Base-by-base conservation (phyloP, 805 yeast genomes). In the Lipomyces sp. region DNA sequence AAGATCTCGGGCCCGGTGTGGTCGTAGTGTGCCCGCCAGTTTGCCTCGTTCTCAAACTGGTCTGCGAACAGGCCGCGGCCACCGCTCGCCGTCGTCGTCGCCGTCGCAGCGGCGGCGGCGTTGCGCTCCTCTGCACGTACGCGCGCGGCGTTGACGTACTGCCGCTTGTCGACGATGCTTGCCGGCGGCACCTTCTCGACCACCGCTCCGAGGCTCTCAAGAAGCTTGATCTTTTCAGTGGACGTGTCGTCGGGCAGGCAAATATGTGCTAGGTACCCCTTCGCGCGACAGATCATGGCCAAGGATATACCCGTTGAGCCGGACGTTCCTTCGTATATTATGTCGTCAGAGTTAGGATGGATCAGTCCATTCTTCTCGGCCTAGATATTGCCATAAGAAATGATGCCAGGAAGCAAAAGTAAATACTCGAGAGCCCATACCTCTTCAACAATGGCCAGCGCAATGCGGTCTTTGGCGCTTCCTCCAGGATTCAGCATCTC, bases 271-370 rank as follows among this genome's bases (percentile, higher is more conserved):
- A 78, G 80, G 65, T 90, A 90, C 0, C 98, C 98, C 45, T 86
- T 66, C 0, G 96, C 84, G 59, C 88, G 81, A 56, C 95, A 86
- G n/a, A 93, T 74, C 68, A 89, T 80, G 0, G 97, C 96, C 61
- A 91, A 77, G 1, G 96, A 86, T 11, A 93, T 93, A 2, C 98
- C 98, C 0, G 98, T 91, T 0, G 97, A 89, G 0, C 98, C 98
- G 10, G 93, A 83, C 0, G 98, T 93, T 6, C 98, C 98, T 70
- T 91, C 98, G 66, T 82, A 89, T 1, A 91, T 84, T 13, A 81
- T 73, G 62, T 87, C 93, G 1, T 86, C 88, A 45, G 74, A 68
- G 38, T 78, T 66, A 0, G 86, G 85, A 3, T 70, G 65, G 33
- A 90, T 66, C 5, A 72, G 64, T 0, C 93, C 93, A 39, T 63